These are phyloP conservation scores for Paragyromitra xinjiangensis DNA, from an alignment of 495 filamentous ascomycete genomes.

Conservation along the genomic window DNA sequence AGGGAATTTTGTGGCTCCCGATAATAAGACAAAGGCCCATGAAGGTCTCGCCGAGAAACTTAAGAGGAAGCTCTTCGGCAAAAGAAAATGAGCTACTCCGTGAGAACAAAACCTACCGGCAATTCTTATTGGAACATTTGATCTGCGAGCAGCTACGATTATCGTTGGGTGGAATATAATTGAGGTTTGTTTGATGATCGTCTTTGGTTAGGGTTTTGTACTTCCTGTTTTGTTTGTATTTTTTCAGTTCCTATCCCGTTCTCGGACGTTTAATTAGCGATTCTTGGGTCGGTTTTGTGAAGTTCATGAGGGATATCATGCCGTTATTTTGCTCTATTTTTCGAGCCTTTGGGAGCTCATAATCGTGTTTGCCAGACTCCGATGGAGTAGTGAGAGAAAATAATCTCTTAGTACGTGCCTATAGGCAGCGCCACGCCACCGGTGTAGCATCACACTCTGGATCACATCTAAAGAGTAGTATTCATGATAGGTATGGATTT, in stretches of 20 bases:
- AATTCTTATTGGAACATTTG: neutral
- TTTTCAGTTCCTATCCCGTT: neutral
- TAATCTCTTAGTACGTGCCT: neutral
- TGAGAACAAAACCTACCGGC: neutral
- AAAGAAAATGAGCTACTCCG: constrained; percentile 3
- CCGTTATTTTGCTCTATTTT: neutral
- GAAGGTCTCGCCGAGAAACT: constrained; percentile 49
- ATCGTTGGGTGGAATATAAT: neutral
- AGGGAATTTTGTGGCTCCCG: constrained; percentile 37
- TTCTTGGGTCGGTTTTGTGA: neutral
- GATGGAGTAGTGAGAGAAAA: neutral
- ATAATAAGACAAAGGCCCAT: constrained; percentile 36
- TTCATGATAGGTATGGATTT: no score
- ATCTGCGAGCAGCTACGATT: neutral
- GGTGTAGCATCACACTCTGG: neutral
- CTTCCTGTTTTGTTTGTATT: neutral
- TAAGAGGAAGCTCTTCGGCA: constrained; percentile 47
- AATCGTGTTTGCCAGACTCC: neutral
- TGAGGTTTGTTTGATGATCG: neutral
- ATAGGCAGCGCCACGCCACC: neutral
- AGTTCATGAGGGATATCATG: constrained; percentile 4
- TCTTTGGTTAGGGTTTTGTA: neutral
- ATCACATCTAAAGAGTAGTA: no score
- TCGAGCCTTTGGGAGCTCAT: neutral
- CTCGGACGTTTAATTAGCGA: neutral